These are phyloP conservation scores for Eucalyptus cloeziana DNA, from an alignment of 345 rosid species.

Conservation along the genomic window DNA sequence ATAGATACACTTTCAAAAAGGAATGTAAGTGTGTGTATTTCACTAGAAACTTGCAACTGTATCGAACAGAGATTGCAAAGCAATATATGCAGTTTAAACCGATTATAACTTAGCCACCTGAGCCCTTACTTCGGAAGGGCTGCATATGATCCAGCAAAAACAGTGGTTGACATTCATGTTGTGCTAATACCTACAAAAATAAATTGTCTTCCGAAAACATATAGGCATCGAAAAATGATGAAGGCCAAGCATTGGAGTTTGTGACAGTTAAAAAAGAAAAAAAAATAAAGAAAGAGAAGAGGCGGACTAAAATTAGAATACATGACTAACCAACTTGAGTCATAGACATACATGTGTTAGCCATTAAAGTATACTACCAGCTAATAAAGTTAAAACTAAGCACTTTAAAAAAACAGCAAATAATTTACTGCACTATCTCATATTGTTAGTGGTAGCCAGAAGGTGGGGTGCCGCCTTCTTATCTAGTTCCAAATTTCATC, in stretches of 20 bases:
- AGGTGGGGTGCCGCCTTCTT: neutral
- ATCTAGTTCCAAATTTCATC: neutral
- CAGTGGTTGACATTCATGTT: neutral
- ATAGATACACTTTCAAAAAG: neutral
- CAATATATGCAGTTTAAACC: neutral
- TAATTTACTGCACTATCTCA: neutral
- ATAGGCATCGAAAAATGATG: neutral
- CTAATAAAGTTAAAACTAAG: neutral
- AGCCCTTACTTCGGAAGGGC: neutral
- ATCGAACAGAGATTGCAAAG: neutral
- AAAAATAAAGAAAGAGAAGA: neutral
- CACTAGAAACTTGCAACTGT: neutral
- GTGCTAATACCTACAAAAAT: neutral
- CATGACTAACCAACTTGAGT: neutral
- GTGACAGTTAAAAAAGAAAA: neutral
- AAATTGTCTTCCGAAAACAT: neutral
- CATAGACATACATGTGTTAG: neutral
- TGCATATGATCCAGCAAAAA: neutral
- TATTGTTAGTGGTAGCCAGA: neutral
- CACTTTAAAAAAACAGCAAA: neutral
- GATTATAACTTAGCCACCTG: neutral
- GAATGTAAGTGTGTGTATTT: neutral
- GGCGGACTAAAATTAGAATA: neutral
- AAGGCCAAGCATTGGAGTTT: neutral
- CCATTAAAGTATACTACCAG: neutral